phyloP scores from a whole-genome alignment of 73 alveolate genomes.

The Stentor coeruleus region DNA sequence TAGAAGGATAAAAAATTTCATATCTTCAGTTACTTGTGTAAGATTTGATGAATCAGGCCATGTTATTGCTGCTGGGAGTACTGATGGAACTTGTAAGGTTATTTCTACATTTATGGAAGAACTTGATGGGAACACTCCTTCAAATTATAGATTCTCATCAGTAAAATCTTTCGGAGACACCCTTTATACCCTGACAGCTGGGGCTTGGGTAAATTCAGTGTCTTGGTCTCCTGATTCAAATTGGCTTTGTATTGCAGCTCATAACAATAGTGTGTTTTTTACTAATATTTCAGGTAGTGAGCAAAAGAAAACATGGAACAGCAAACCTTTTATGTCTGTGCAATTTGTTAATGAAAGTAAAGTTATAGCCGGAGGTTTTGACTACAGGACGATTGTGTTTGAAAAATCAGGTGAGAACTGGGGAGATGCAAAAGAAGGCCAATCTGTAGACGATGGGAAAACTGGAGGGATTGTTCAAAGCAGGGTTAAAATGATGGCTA shows the following conservation, averaged over 20 bases:
- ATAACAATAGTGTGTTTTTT: conserved; percentile 49
- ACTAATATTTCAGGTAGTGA: conserved; percentile 45
- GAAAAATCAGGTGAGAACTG: conserved; percentile 40
- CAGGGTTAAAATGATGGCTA: background rate
- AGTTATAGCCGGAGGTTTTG: conserved; percentile 53
- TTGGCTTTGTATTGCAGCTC: conserved; percentile 42
- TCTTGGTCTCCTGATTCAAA: conserved; percentile 46
- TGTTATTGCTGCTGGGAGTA: conserved; percentile 48
- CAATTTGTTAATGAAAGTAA: conserved; percentile 39
- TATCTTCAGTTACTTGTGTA: conserved; percentile 36
- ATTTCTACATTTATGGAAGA: conserved; percentile 39
- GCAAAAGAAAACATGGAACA: conserved; percentile 34
- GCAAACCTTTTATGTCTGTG: conserved; percentile 50
- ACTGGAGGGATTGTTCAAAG: background rate
- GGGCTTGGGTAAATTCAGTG: conserved; percentile 50
- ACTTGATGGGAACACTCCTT: conserved; percentile 24
- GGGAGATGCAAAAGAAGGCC: conserved; percentile 25
- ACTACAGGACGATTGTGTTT: conserved; percentile 42
- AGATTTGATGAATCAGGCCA: conserved; percentile 48
- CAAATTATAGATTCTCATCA: conserved; percentile 40
- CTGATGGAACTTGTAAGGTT: conserved; percentile 52
- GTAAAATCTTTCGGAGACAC: conserved; percentile 44
- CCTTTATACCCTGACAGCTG: conserved; percentile 31
- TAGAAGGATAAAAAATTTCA: conserved; percentile 37
- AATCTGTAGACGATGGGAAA: background rate